Evolutionary conservation across 352 stramenopile species (phyloP), one percentile per base, ranked within the genome.

Genomic region (Globisporangium sylvaticum): DNA sequence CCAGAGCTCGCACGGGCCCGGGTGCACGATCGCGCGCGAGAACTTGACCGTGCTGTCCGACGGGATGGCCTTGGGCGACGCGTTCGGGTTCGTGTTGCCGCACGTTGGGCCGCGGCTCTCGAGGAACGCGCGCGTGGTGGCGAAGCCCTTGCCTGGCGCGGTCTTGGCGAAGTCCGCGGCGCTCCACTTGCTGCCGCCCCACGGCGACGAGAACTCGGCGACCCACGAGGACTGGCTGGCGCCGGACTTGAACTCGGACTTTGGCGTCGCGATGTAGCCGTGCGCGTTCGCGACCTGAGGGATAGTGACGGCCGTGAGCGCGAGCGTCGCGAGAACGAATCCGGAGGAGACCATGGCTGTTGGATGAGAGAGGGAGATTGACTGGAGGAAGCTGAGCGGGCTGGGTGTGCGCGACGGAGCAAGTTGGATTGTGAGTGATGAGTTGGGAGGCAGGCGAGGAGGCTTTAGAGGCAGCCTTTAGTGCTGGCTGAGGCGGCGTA

Each of bases 1-100:
- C 68, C 79, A 84, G 29, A 87, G 44, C 24, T 84, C 75, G 18
- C 77, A 87, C 10, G 79, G 74, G 7, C 74, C 78, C 24, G 48
- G 48, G 48, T 56, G 48, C 48, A 56, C 48, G 48, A 56, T 56
- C 10, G n/a, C 55, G 46, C 24, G 59, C 37, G 58, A 62, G 32
- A 29, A 58, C 18, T 39, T 37, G n/a, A 72, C 71, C 8, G 65
- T 72, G 12, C 68, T 72, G 50, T 84, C 69, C 15, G 34, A 68
- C 4, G 77, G 77, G 3, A 84, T 65, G 0, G 71, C 60, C 61
- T 82, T 67, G n/a, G 61, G 57, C 29, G 70, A 66, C 22, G 64
- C 77, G 37, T 82, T 63, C 12, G 63, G 53, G 1, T 52, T 62
- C 10, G 75, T 79, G 60, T 79, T 67, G 46, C 77, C 77, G 50